These are phyloP conservation scores for Candida ovalis DNA, from an alignment of 805 yeast genomes.

Conservation along the genomic window DNA sequence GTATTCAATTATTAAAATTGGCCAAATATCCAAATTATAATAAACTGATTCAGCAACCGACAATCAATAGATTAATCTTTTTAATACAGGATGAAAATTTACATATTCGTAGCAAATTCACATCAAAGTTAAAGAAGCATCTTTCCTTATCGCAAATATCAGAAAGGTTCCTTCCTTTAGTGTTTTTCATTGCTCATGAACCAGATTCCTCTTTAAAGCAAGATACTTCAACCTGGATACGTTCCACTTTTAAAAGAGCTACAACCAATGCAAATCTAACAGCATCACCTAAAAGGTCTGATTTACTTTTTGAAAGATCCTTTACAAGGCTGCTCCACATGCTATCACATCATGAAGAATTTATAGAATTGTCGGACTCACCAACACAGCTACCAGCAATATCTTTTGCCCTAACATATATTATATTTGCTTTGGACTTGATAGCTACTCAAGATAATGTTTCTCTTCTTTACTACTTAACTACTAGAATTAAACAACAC, in stretches of 20 bases:
- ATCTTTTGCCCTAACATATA: slow-evolving; percentile 53
- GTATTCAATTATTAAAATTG: slow-evolving; percentile 57
- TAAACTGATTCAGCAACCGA: slow-evolving; percentile 46
- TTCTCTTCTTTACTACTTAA: slow-evolving; percentile 68
- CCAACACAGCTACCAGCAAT: slow-evolving; percentile 38
- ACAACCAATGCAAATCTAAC: slow-evolving; percentile 9
- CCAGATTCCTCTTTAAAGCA: slow-evolving; percentile 50
- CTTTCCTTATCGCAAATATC: slow-evolving; percentile 53
- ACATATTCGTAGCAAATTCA: slow-evolving; percentile 51
- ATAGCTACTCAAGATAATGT: slow-evolving; percentile 65
- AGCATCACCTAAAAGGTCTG: slow-evolving; percentile 26
- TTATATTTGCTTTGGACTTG: slow-evolving; percentile 55
- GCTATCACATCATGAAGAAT: slow-evolving; percentile 73
- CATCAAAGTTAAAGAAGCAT: slow-evolving; percentile 46
- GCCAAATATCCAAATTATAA: slow-evolving; percentile 54
- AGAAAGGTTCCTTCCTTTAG: slow-evolving; percentile 59
- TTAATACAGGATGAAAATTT: slow-evolving; percentile 65
- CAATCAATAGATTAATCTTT: slow-evolving; percentile 50
- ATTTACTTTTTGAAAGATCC: slow-evolving; percentile 58
- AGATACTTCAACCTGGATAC: slow-evolving; percentile 66
- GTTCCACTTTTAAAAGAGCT: slow-evolving; percentile 45
- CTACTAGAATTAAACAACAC: slow-evolving; percentile 76
- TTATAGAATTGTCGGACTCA: slow-evolving; percentile 35
- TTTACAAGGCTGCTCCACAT: slow-evolving; percentile 65
- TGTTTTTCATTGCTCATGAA: slow-evolving; percentile 76